Conservation (phyloP, 352 stramenopile genomes). For the Stephanocyclus meneghinianus region DNA sequence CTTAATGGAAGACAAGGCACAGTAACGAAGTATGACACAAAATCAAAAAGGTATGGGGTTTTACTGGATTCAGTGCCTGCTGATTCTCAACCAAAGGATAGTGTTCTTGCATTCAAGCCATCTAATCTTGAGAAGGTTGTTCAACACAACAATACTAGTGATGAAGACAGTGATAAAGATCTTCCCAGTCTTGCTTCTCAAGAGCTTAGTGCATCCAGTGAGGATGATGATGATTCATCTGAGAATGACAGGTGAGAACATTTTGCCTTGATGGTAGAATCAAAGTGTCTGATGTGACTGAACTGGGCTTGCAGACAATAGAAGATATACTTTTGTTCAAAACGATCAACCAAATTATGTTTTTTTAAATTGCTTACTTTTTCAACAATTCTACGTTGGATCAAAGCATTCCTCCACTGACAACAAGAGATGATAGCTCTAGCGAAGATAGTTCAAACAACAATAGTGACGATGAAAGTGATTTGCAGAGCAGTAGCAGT, state of each 20-base stretch:
- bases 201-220: background rate
- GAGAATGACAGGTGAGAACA: too few species aligned
- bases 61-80: background rate
- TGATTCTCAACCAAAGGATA: too few species aligned
- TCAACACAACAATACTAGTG: background rate
- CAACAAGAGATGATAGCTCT: background rate
- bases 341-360: too few species aligned
- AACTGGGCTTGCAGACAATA: too few species aligned
- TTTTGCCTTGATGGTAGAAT: too few species aligned
- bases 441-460: background rate
- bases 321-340: too few species aligned
- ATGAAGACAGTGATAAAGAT: slow-evolving; percentile 1
- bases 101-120: background rate
- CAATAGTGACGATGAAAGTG: too few species aligned
- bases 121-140: background rate
- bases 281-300: too few species aligned
- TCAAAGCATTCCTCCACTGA: background rate
- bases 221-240: too few species aligned
- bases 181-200: background rate
- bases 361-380: too few species aligned
- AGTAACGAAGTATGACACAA: background rate
- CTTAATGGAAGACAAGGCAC: slow-evolving; percentile 2
- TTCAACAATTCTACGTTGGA: too few species aligned
- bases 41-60: background rate
- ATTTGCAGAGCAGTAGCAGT: too few species aligned